Evolutionary conservation across 2,329 filamentous ascomycete genomes (phyloP).

Genomic region (Aspergillus texensis): DNA sequence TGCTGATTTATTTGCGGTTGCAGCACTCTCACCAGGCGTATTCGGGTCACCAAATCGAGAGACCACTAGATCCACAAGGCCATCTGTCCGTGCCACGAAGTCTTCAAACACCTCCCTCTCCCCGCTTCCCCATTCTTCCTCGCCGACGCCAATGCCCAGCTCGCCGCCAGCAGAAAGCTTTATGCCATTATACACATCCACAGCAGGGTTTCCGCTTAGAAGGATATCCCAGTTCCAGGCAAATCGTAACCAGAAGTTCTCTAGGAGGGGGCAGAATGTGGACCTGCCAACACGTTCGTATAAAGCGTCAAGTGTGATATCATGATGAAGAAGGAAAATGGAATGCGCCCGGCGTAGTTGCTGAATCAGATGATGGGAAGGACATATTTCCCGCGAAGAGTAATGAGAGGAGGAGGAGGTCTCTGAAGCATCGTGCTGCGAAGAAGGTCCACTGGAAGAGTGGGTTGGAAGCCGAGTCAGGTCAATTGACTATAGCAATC

Average conservation of each 20-base stretch:
- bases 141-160: constrained; percentile 89
- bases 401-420: constrained; percentile 67
- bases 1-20: constrained; percentile 17
- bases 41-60: constrained; percentile 74
- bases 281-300: constrained; percentile 65
- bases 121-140: constrained; percentile 91
- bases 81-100: constrained; percentile 76
- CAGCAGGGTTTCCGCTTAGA: constrained; percentile 83
- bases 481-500: constrained; percentile 67
- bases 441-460: constrained; percentile 45
- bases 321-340: constrained; percentile 87
- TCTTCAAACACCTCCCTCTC: constrained; percentile 92
- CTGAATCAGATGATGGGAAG: constrained; percentile 72
- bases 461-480: constrained; percentile 71
- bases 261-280: constrained; percentile 72
- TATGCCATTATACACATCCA: constrained; percentile 77
- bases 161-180: constrained; percentile 90
- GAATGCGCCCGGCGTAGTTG: constrained; percentile 83
- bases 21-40: constrained; percentile 26
- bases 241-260: constrained; percentile 79
- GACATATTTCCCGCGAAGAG: constrained; percentile 87
- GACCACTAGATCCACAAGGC: constrained; percentile 84
- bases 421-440: constrained; percentile 38
- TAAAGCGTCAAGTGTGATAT: constrained; percentile 69
- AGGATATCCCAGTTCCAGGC: constrained; percentile 78